Evolutionary conservation across 306 rosid genomes (phyloP), one percentile per base, ranked within the genome.

Genomic region (Adenanthera pavonina): DNA sequence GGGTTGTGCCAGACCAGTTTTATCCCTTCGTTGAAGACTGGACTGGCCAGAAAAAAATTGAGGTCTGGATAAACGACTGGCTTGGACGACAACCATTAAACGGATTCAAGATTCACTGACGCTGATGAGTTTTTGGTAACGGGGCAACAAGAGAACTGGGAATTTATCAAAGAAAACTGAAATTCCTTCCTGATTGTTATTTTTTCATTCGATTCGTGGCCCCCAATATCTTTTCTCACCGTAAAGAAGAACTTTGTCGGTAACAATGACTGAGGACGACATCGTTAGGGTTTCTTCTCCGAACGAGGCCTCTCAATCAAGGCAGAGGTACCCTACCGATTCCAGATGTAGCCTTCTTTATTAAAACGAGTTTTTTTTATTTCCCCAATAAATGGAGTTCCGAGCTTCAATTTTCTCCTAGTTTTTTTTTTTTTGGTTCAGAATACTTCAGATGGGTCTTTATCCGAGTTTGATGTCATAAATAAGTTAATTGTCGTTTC

Each of bases 211-310:
- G 77, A 78, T 84, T 43, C 10, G 47, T 16, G 40, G n/a, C 33
- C 10, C 44, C 41, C 46, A 3, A 46, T 59, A 9, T 43, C 52
- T 25, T 15, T 25, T n/a, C 5, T 53, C 38, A 44, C 72, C 36
- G 51, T 10, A 25, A 17, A 11, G 68, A 65, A 20, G 14, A 0
- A 40, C 30, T 30, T 3, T 73, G 44, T 74, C 40, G 84, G 46
- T 76, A 53, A 67, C 51, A 60, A 89, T 89, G 97, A 79, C 89
- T 7, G 95, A 90, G 79, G 96, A 92, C 49, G 77, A 71, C 69
- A 78, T 72, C 76, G 82, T 86, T 84, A 92, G 88, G 91, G 94
- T 87, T 87, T 86, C 90, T 76, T 87, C 92, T 64, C 86, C 92
- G 25, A 83, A 49, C 46, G 94, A 85, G 12, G 83, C 92, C 43